Evolutionary conservation across 768 basidiomycete species (phyloP).

Genomic region (Pisolithus sp.): DNA sequence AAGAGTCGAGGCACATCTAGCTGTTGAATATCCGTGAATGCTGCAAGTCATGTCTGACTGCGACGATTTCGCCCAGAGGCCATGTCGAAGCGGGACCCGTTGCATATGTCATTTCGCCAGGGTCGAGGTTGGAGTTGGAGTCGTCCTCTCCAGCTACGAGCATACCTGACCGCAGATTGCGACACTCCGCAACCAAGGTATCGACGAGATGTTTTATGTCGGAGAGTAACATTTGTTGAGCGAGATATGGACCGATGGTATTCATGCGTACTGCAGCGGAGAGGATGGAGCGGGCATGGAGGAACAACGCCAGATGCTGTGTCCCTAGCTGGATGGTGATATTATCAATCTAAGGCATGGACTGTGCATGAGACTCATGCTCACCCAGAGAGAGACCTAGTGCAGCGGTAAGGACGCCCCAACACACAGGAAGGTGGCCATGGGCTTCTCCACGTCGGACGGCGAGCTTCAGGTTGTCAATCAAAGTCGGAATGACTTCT

Average conservation of each 20-base stretch:
- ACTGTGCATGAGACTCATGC: constrained; percentile 1
- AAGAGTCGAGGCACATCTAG: constrained; percentile 20
- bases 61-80: constrained; percentile 92
- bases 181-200: constrained; percentile 40
- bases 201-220: constrained; percentile 63
- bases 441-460: constrained; percentile 57
- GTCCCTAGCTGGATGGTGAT: constrained; percentile 54
- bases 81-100: constrained; percentile 83
- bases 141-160: constrained; percentile 16
- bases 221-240: constrained; percentile 83
- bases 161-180: constrained; percentile 42
- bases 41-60: constrained; percentile 85
- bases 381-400: constrained; percentile 69
- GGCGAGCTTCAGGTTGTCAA: constrained; percentile 64
- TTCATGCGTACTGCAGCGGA: constrained; percentile 93
- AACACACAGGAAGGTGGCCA: constrained; percentile 88
- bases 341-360: background rate
- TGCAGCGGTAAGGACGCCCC: constrained; percentile 78
- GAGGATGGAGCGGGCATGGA: constrained; percentile 83
- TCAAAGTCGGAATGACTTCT: constrained; percentile 28
- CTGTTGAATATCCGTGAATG: constrained; percentile 97
- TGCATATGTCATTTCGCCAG: constrained; percentile 18
- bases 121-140: constrained; percentile 1
- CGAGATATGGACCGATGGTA: constrained; percentile 83
- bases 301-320: constrained; percentile 85